Evolutionary conservation across 768 basidiomycete genomes (phyloP), one percentile per base, ranked within the genome.

Genomic region (Pisolithus albus): DNA sequence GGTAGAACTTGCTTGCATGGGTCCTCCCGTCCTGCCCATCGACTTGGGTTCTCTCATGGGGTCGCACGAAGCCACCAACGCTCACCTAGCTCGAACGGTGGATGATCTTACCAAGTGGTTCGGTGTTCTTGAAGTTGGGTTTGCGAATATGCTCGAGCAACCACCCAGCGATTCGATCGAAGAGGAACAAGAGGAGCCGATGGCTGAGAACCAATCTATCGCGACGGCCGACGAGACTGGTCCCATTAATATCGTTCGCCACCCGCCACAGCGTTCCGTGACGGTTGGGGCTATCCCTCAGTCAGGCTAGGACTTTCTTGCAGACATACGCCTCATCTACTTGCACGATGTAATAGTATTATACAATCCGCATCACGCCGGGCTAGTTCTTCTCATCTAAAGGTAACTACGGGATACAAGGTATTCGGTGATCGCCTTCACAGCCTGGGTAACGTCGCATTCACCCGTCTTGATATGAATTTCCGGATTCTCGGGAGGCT

Each of bases 381-480:
- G 34, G 13, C 34, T 34, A 34, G 34, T 11, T 15, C 34, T 34
- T 56, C 55, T 43, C 15, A 40, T 41, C 64, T 52, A 74, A 56
- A 86, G 78, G 66, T 77, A 85, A 47, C 77, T 76, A 57, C 92
- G 77, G 57, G 75, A 68, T 44, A 73, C 62, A 56, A 99, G 83
- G 72, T 98, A 97, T 53, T 83, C 76, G 30, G 80, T 77, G 65
- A 98, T 92, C 49, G 78, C 72, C 56, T 77, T 74, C 42, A 97
- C 93, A 48, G 90, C 85, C 51, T 85, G 81, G 21, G 77, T 73
- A 32, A 98, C 86, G 59, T 86, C 81, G 23, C 76, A 77, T 67
- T 93, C 77, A 63, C 89, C 80, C 2, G 95, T 98, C 64, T 79
- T 84, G 69, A 99, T 87, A 72, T 94, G 92, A 53, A 99, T 80